Evolutionary conservation across 495 filamentous ascomycete species (phyloP), one percentile per base, ranked within the genome.

Genomic region (Aspergillus nanangensis): DNA sequence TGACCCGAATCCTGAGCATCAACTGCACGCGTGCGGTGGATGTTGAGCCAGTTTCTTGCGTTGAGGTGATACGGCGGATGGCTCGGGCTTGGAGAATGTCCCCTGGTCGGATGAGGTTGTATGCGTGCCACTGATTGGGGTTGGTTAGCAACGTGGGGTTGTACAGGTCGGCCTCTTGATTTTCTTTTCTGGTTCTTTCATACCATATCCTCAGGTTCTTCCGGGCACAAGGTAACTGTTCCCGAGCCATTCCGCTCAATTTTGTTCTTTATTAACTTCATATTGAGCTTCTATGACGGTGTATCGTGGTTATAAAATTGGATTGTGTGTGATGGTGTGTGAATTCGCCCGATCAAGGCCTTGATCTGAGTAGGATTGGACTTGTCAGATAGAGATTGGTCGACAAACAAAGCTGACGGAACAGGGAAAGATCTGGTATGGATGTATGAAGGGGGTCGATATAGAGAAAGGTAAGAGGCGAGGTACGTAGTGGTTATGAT

Each of bases 181-280:
- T 24, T n/a, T 41, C 19, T 9, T 22, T 1, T 17, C 13, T 13
- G 21, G 19, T 10, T 7, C 35, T 44, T 42, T 44, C 40, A 25
- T 73, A 91, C 88, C 90, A 98, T 96, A 64, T 98, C 93, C 70
- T 97, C 93, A 23, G 90, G 88, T 56, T 96, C 93, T 60, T 89
- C 83, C 2, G 93, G 91, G 38, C 88, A 78, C 38, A 98, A 74
- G 21, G 85, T 88, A 52, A 95, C 80, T 44, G 71, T 81, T 9
- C 87, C 88, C 3, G 86, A 84, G 74, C 87, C 88, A 70, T 88
- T 71, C 24, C 79, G 79, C 51, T 87, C 81, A 46, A 94, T 82
- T 42, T 83, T 76, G 41, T 82, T 80, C 58, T 84, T 88, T 50
- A 87, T 72, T 22, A 87, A 77, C 22, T 81, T 77, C 86, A 90